These are phyloP conservation scores for Verticillium dahliae DNA, from an alignment of 2,329 filamentous ascomycete genomes.

Conservation along the genomic window DNA sequence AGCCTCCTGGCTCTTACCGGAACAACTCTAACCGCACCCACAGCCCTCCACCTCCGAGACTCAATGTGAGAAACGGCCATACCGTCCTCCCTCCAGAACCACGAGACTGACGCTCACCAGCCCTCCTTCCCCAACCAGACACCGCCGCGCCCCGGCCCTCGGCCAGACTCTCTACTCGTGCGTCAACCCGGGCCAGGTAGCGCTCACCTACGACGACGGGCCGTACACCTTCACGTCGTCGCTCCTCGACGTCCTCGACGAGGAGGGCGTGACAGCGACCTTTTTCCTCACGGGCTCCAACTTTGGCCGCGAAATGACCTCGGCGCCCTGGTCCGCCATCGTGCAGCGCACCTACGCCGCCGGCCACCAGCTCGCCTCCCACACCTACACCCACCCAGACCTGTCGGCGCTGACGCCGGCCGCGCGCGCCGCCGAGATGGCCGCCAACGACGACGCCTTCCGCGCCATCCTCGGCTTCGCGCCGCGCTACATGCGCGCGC, in stretches of 20 bases:
- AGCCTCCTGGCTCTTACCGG: not conserved
- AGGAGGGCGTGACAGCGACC: constrained; percentile 25
- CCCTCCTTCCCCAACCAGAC: not conserved
- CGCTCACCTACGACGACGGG: constrained; percentile 41
- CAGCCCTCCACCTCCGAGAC: not conserved
- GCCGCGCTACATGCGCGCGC: constrained; percentile 37
- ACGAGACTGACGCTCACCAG: not conserved
- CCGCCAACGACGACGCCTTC: constrained; percentile 37
- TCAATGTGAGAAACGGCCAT: not conserved
- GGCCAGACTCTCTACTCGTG: constrained; percentile 16
- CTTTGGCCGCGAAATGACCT: constrained; percentile 30
- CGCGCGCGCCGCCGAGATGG: constrained; percentile 26
- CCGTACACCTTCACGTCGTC: constrained; percentile 33
- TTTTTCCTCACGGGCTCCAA: constrained; percentile 37
- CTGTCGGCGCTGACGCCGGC: constrained; percentile 27
- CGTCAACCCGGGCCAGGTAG: constrained; percentile 26
- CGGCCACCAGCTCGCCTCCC: constrained; percentile 34
- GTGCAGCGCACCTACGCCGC: constrained; percentile 31
- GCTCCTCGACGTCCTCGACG: constrained; percentile 30
- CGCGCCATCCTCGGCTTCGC: constrained; percentile 32
- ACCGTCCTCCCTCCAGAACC: not conserved
- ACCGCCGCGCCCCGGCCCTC: not conserved
- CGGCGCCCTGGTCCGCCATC: constrained; percentile 26
- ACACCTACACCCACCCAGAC: constrained; percentile 36
- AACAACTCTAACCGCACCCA: not conserved